phyloP scores from a whole-genome alignment of 495 filamentous ascomycete genomes.

The Aspergillus nidulans region DNA sequence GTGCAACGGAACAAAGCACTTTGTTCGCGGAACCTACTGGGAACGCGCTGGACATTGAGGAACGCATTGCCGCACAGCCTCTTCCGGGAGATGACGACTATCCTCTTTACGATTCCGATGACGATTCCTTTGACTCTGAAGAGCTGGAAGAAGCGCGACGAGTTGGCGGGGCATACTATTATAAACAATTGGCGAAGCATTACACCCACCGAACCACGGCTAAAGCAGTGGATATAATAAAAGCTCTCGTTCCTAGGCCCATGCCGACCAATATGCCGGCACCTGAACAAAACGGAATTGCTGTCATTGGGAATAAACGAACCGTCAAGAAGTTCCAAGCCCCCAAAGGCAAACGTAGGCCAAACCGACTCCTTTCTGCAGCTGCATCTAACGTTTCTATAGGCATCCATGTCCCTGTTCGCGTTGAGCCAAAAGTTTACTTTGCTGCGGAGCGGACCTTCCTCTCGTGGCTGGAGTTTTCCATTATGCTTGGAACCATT shows the following conservation, averaged over 20 bases:
- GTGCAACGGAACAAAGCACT: slow-evolving; percentile 7
- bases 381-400: neutral
- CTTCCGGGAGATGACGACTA: slow-evolving; percentile 63
- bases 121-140: slow-evolving; percentile 65
- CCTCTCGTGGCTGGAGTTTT: slow-evolving; percentile 95
- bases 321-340: slow-evolving; percentile 70
- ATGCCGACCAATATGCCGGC: slow-evolving; percentile 56
- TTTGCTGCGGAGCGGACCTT: slow-evolving; percentile 96
- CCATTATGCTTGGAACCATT: slow-evolving; percentile 88
- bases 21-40: slow-evolving; percentile 38
- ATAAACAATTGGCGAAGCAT: slow-evolving; percentile 49
- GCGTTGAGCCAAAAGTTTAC: slow-evolving; percentile 96
- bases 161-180: slow-evolving; percentile 68
- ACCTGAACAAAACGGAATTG: slow-evolving; percentile 42
- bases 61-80: slow-evolving; percentile 61
- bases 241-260: slow-evolving; percentile 54
- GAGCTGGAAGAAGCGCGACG: slow-evolving; percentile 68
- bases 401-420: slow-evolving; percentile 89
- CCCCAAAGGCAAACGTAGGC: slow-evolving; percentile 77
- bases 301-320: slow-evolving; percentile 46
- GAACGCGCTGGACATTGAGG: slow-evolving; percentile 68
- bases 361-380: neutral
- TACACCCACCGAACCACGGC: slow-evolving; percentile 37
- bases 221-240: slow-evolving; percentile 40
- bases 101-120: slow-evolving; percentile 88